Percentiles rank a stretch among this genome's conserved stretches.
These are phyloP conservation scores for Vitis hybrid DNA, from an alignment of 177 flowering plant genomes.

Conservation along the genomic window DNA sequence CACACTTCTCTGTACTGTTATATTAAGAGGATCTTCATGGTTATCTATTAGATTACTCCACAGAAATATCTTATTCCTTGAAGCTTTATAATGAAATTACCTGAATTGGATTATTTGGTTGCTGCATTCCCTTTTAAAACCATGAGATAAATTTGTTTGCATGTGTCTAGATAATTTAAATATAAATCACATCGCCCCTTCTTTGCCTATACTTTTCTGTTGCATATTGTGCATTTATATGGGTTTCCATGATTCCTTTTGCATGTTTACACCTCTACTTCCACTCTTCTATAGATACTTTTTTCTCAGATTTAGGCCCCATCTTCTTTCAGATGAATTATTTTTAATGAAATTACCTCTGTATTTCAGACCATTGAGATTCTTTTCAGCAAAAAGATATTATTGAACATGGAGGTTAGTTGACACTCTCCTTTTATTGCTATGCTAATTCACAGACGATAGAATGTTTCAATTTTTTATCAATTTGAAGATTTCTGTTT, in stretches of 20 bases:
- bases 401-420: conserved; percentile 81
- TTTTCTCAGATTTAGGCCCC: not conserved
- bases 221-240: not conserved
- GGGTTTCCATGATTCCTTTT: not conserved
- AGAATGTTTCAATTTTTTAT: too few relatives aligned
- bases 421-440: not conserved
- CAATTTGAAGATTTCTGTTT: too few relatives aligned
- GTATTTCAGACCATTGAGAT: conserved; percentile 89
- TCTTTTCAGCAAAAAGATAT: conserved; percentile 74
- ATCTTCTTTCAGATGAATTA: not conserved
- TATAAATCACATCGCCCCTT: not conserved
- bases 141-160: not conserved
- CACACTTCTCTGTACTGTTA: too few relatives aligned
- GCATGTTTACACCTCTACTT: not conserved
- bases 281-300: not conserved
- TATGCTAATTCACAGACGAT: not conserved
- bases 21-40: too few relatives aligned
- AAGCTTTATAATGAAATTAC: too few relatives aligned
- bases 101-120: not conserved
- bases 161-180: not conserved
- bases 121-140: not conserved
- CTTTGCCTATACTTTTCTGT: not conserved
- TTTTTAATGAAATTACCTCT: conserved; percentile 11
- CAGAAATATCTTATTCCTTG: too few relatives aligned
- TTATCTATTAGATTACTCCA: not conserved